Base-by-base conservation (phyloP, 2,329 filamentous ascomycete genomes). In the Bipolaris oryzae region DNA sequence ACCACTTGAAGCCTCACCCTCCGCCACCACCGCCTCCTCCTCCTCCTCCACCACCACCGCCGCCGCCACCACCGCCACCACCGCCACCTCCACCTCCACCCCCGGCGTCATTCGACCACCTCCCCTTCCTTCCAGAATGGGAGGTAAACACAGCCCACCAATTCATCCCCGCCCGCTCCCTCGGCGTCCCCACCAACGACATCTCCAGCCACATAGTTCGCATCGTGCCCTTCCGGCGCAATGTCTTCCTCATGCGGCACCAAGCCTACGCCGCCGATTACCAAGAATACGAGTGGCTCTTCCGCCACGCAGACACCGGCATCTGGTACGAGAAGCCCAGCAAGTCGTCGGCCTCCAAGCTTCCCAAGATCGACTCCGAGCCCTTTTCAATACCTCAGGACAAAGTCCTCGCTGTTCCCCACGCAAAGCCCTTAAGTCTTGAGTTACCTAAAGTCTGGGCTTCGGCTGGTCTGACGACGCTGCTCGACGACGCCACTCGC, bases 311-410 rank as follows among this genome's bases (percentile, higher is more conserved):
- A 1, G 54, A 35, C 3, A 63, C 70, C 1, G 71, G 71, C 5
- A 33, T 59, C 0, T 76, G 74, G 73, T 74, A 75, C 23, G 57
- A 66, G 42, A 73, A 70, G 48, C 72, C 72, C 0, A 55, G 37
- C 6, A 61, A 53, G 21, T 21, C 57, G 20, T 21, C 56, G 2
- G 43, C 58, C 13, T 47, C 72, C 1, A 50, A 55, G 42, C 57
- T 57, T 1, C 62, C 68, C 47, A 25, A 57, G 38, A 1, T 21
- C 45, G 1, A 44, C 54, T 4, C 41, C 62, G 38, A 37, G 15
- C n/a, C 28, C 10, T 31, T 15, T 9, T 20, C 6, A 49, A 52
- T 11, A 50, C 58, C 7, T 37, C 50, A 7, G 53, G 64, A 5
- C 39, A 63, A 63, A 33, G 50, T 69, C 2, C 16, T 52, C 4